These are phyloP conservation scores for Salvia splendens DNA, from an alignment of 257 asterid genomes.

Conservation along the genomic window DNA sequence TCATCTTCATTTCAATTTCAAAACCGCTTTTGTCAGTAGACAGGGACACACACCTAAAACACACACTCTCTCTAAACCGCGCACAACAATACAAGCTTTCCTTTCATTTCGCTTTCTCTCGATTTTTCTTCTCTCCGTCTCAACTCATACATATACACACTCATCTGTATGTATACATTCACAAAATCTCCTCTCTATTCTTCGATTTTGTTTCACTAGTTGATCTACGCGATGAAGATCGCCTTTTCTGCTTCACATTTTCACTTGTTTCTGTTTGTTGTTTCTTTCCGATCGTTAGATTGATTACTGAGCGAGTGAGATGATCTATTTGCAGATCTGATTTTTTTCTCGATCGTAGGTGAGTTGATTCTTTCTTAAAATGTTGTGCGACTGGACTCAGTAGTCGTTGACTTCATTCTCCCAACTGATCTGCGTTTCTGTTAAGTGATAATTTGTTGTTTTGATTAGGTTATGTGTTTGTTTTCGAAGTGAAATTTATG, in stretches of 20 bases:
- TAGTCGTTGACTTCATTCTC: constrained; percentile 45
- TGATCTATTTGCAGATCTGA: constrained; percentile 44
- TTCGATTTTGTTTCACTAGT: not conserved
- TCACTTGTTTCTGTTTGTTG: constrained; percentile 9
- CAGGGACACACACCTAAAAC: constrained; percentile 27
- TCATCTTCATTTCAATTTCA: constrained; percentile 35
- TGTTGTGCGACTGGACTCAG: constrained; percentile 24
- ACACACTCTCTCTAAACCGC: constrained; percentile 30
- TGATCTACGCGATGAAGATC: constrained; percentile 28
- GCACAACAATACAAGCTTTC: constrained; percentile 34
- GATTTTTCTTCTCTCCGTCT: constrained; percentile 26
- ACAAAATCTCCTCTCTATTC: constrained; percentile 14
- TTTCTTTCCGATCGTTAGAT: constrained; percentile 30
- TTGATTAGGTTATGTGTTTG: not conserved
- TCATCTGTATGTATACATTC: constrained; percentile 18
- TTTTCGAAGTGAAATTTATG: not conserved
- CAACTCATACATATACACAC: constrained; percentile 21
- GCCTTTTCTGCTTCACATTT: constrained; percentile 18
- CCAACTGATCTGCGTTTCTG: constrained; percentile 34
- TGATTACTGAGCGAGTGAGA: constrained; percentile 25
- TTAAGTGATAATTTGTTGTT: constrained; percentile 3
- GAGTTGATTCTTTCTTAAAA: constrained; percentile 18
- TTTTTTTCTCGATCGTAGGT: constrained; percentile 35
- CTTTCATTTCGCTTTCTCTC: constrained; percentile 43
- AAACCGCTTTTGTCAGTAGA: constrained; percentile 37